Conservation (phyloP, 495 filamentous ascomycete species). For the Amniculicola lignicola region DNA sequence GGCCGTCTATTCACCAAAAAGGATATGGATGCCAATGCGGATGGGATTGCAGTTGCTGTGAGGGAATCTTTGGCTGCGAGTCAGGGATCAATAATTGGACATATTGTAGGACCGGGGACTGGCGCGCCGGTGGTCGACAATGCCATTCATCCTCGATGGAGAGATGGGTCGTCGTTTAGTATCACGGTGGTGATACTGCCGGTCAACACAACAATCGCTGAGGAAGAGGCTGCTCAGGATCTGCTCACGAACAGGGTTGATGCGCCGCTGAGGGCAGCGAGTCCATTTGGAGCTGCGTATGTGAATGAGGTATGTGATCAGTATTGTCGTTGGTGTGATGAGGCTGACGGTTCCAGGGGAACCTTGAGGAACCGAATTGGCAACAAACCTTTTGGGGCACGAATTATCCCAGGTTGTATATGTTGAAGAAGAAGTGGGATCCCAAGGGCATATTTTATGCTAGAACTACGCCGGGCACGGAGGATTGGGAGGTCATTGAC, state of each 20-base stretch:
- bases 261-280: slow-evolving; percentile 5
- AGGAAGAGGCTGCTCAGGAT: slow-evolving; percentile 6
- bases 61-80: neutral
- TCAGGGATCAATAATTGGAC: slow-evolving; percentile 4
- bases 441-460: slow-evolving; percentile 18
- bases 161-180: slow-evolving; percentile 6
- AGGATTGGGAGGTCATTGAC: slow-evolving; percentile 17
- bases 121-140: slow-evolving; percentile 11
- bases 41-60: slow-evolving; percentile 17
- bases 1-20: slow-evolving; percentile 9
- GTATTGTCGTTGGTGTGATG: neutral
- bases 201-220: neutral
- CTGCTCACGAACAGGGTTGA: slow-evolving; percentile 8
- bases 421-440: slow-evolving; percentile 18
- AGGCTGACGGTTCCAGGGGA: slow-evolving; percentile 1
- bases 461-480: slow-evolving; percentile 10
- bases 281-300: slow-evolving; percentile 20
- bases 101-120: slow-evolving; percentile 15
- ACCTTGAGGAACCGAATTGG: slow-evolving; percentile 29
- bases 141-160: slow-evolving; percentile 14
- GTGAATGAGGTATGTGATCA: slow-evolving; percentile 24
- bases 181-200: neutral
- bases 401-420: slow-evolving; percentile 11
- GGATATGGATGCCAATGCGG: slow-evolving; percentile 4
- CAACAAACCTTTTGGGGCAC: slow-evolving; percentile 18